Percentiles rank a stretch among this genome's conserved stretches.
These are phyloP conservation scores for Candida ficus DNA, from an alignment of 805 yeast species.

Conservation along the genomic window DNA sequence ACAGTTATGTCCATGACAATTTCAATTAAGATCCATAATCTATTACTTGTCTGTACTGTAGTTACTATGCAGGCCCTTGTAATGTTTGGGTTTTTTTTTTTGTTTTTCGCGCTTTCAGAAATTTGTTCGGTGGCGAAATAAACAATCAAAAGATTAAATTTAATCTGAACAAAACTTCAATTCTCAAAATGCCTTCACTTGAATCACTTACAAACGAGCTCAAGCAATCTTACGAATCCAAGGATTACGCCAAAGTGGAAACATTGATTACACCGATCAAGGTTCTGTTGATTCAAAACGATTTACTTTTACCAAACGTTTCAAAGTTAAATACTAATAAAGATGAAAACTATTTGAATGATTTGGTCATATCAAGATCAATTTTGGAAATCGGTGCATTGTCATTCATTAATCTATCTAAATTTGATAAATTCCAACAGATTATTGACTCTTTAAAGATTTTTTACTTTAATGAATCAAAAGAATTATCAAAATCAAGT, in stretches of 20 bases:
- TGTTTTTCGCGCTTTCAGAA: too few species aligned
- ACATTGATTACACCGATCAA: slow-evolving; percentile 66
- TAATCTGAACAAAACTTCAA: too few species aligned
- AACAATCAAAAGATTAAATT: too few species aligned
- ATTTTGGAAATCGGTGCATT: slow-evolving; percentile 88
- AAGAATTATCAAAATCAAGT: slow-evolving; percentile 37
- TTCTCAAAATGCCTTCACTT: slow-evolving; percentile 43
- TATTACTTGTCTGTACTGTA: too few species aligned
- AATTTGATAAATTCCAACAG: slow-evolving; percentile 65
- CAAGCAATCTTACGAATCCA: slow-evolving; percentile 55
- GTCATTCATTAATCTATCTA: slow-evolving; percentile 58
- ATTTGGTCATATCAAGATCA: slow-evolving; percentile 71
- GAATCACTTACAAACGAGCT: slow-evolving; percentile 67
- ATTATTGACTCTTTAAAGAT: slow-evolving; percentile 70
- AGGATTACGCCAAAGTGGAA: slow-evolving; percentile 58
- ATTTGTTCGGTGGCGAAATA: too few species aligned
- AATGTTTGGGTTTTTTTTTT: too few species aligned
- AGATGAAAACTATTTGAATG: slow-evolving; percentile 42
- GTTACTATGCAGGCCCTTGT: too few species aligned
- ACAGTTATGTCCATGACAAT: too few species aligned
- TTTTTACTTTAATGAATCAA: slow-evolving; percentile 51
- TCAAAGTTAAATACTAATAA: slow-evolving; percentile 27
- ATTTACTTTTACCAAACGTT: slow-evolving; percentile 64
- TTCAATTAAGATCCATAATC: too few species aligned
- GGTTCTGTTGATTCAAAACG: slow-evolving; percentile 70